Evolutionary conservation across 768 basidiomycete species (phyloP).

Genomic region (Leucosporidium scottii): DNA sequence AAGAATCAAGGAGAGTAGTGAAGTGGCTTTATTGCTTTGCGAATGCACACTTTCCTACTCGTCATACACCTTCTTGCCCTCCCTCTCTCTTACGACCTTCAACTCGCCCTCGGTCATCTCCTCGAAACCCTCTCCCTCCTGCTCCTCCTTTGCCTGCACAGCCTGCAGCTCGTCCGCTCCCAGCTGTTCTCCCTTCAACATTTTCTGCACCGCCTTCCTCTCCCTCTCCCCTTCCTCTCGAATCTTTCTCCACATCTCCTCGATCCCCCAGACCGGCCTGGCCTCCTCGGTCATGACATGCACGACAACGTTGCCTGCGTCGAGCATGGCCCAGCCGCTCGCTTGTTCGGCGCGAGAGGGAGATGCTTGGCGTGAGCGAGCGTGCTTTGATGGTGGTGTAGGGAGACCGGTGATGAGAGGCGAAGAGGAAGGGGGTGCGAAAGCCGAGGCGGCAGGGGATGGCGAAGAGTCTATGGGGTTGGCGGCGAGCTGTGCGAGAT

Average conservation of each 20-base stretch:
- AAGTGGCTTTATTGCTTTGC: no score
- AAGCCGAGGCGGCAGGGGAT: not conserved
- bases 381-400: slow-evolving; percentile 21
- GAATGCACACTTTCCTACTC: no score
- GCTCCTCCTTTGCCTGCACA: not conserved
- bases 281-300: slow-evolving; percentile 33
- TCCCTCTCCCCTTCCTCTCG: not conserved
- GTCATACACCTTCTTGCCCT: no score
- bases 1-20: no score
- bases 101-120: not conserved
- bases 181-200: not conserved
- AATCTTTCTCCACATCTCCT: slow-evolving; percentile 19
- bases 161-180: not conserved
- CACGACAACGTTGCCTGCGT: slow-evolving; percentile 32
- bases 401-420: slow-evolving; percentile 28
- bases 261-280: slow-evolving; percentile 24
- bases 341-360: slow-evolving; percentile 11
- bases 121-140: not conserved
- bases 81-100: no score
- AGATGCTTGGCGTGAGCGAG: slow-evolving; percentile 12
- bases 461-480: slow-evolving; percentile 19
- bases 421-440: slow-evolving; percentile 12
- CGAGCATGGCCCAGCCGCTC: slow-evolving; percentile 33
- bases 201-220: not conserved
- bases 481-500: slow-evolving; percentile 14